Evolutionary conservation across 2,329 filamentous ascomycete genomes (phyloP).

Genomic region (Paraconiothyrium brasiliense): DNA sequence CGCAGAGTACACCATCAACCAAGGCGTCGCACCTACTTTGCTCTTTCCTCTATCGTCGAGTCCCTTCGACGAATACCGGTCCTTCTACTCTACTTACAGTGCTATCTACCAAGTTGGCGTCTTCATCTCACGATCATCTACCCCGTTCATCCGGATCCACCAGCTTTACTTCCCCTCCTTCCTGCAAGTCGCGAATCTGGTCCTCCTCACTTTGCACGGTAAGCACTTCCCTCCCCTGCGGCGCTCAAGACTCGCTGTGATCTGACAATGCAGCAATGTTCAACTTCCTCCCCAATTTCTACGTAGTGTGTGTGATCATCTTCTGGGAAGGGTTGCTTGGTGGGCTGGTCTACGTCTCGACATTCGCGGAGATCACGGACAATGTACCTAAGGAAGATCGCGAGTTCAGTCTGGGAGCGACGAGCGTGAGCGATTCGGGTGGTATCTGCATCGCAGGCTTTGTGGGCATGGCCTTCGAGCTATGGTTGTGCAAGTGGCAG

Average conservation of each 20-base stretch:
- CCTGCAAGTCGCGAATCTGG: constrained; percentile 82
- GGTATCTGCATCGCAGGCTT: constrained; percentile 92
- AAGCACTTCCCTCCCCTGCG: not conserved
- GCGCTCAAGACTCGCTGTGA: not conserved
- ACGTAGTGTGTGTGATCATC: constrained; percentile 82
- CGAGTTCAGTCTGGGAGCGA: constrained; percentile 90
- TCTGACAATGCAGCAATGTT: constrained; percentile 64
- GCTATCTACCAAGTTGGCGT: constrained; percentile 96
- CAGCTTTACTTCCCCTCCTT: constrained; percentile 82
- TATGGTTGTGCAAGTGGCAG: constrained; percentile 84
- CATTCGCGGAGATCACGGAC: constrained; percentile 93
- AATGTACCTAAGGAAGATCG: constrained; percentile 78
- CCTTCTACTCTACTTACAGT: constrained; percentile 94
- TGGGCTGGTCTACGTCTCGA: constrained; percentile 87
- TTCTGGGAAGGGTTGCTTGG: constrained; percentile 96
- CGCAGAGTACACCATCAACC: constrained; percentile 97
- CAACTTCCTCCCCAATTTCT: constrained; percentile 84
- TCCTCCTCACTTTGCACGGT: constrained; percentile 73
- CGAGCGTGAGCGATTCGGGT: constrained; percentile 89
- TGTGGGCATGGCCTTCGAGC: constrained; percentile 83
- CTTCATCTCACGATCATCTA: constrained; percentile 91
- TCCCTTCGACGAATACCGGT: constrained; percentile 82
- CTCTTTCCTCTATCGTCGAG: constrained; percentile 81
- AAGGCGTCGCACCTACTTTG: constrained; percentile 88
- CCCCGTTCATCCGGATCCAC: constrained; percentile 84